Percentiles rank a stretch among this genome's conserved stretches.
Evolutionary conservation across 805 yeast species (phyloP).

Genomic region (Saccharomyces kudriavzevii): DNA sequence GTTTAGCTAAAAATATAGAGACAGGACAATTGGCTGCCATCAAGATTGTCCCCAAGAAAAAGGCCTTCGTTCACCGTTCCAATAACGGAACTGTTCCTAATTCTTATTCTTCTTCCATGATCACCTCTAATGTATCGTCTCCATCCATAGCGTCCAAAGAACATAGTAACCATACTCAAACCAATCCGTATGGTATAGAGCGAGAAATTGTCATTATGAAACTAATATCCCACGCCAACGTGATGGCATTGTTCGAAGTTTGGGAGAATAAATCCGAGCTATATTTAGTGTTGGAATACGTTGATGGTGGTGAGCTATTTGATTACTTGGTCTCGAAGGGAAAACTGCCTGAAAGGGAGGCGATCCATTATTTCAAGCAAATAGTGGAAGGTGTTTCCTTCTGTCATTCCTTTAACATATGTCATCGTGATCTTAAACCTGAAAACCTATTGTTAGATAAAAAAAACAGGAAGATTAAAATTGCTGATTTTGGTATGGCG

Average conservation of each 20-base stretch:
- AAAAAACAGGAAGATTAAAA: constrained; percentile 54
- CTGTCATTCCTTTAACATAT: constrained; percentile 71
- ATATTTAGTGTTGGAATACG: constrained; percentile 70
- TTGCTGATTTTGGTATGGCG: constrained; percentile 88
- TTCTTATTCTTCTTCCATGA: constrained; percentile 7
- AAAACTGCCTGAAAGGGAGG: constrained; percentile 62
- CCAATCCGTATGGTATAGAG: constrained; percentile 83
- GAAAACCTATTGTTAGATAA: constrained; percentile 67
- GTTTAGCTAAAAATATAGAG: constrained; percentile 58
- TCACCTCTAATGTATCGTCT: constrained; percentile 10
- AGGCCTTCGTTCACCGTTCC: constrained; percentile 9
- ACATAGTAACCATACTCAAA: constrained; percentile 8
- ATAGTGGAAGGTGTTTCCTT: constrained; percentile 71
- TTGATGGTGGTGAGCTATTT: constrained; percentile 82
- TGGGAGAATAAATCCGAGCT: constrained; percentile 95
- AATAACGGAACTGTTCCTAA: constrained; percentile 11
- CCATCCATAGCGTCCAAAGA: constrained; percentile 11
- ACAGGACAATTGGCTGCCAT: constrained; percentile 78
- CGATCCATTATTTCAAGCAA: constrained; percentile 69
- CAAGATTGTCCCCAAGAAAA: constrained; percentile 64
- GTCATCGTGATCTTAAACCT: constrained; percentile 78
- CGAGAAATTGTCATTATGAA: constrained; percentile 97
- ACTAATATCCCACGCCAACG: constrained; percentile 85
- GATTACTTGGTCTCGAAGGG: constrained; percentile 65
- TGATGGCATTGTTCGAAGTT: constrained; percentile 88